Conservation (phyloP, 2,329 filamentous ascomycete genomes). For the Cercospora nicotianae region DNA sequence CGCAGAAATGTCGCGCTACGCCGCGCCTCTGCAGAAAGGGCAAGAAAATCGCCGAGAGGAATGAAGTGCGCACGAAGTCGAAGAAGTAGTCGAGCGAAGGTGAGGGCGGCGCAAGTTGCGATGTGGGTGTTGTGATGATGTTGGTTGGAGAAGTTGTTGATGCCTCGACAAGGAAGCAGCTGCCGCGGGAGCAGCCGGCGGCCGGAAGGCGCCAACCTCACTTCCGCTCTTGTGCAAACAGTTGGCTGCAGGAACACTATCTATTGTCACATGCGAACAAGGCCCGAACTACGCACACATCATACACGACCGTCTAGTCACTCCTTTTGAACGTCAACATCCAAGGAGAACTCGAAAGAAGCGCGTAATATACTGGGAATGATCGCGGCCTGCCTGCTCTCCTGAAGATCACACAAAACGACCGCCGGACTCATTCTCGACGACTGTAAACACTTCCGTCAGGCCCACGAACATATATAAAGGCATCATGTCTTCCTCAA, state of each 20-base stretch:
- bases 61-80: not conserved
- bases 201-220: slow-evolving; percentile 5
- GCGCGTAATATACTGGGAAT: not conserved
- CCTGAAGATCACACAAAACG: not conserved
- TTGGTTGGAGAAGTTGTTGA: not conserved
- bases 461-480: not conserved
- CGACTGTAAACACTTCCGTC: not conserved
- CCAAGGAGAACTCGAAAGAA: not conserved
- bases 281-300: not conserved
- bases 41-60: not conserved
- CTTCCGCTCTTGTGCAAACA: slow-evolving; percentile 4
- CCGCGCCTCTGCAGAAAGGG: not conserved
- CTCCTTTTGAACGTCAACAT: not conserved
- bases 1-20: not conserved
- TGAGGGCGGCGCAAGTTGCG: not conserved
- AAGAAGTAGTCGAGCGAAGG: not conserved
- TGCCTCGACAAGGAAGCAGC: not conserved
- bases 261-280: slow-evolving; percentile 1
- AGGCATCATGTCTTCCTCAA: slow-evolving; percentile 30
- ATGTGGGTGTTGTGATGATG: not conserved
- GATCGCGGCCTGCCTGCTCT: not conserved
- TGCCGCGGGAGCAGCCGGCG: not conserved
- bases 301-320: not conserved
- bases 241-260: not conserved
- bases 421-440: not conserved